phyloP scores from a whole-genome alignment of 208 protist genomes.

The Leishmania tropica region DNA sequence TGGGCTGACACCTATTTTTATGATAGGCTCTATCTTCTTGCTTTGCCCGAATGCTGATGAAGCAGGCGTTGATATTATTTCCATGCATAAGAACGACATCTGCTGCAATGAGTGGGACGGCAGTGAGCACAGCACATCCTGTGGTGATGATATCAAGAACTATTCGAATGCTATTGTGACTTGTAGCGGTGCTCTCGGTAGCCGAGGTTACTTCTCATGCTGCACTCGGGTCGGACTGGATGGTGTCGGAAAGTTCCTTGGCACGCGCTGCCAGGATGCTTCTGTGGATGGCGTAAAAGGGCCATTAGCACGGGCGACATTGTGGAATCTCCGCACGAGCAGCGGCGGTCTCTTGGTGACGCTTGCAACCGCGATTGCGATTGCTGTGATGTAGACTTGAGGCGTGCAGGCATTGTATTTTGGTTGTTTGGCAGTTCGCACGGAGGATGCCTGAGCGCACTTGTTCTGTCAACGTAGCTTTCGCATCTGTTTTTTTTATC shows the following conservation, averaged over 20 bases:
- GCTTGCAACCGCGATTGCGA: neutral
- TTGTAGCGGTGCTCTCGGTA: conserved; percentile 25
- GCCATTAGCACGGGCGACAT: neutral
- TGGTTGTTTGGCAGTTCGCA: too few species aligned
- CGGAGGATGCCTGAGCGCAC: too few species aligned
- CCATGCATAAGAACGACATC: conserved; percentile 10
- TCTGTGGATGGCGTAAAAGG: neutral
- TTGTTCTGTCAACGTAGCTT: too few species aligned
- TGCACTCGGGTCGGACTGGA: conserved; percentile 16
- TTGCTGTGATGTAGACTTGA: neutral
- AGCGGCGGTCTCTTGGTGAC: conserved; percentile 3
- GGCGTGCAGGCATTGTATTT: neutral
- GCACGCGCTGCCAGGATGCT: conserved; percentile 11
- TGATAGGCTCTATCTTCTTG: neutral
- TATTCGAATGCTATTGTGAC: conserved; percentile 22
- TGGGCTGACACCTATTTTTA: neutral
- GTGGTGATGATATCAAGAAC: conserved; percentile 15
- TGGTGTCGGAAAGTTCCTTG: conserved; percentile 9
- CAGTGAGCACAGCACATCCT: neutral
- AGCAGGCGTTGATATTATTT: neutral
- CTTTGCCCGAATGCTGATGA: conserved; percentile 17
- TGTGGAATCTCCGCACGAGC: conserved; percentile 3
- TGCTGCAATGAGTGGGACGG: conserved; percentile 19
- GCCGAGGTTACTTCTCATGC: conserved; percentile 25
- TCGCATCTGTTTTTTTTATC: neutral